Evolutionary conservation across 257 asterid species (phyloP), one percentile per base, ranked within the genome.

Genomic region (Leptodermis oblonga): DNA sequence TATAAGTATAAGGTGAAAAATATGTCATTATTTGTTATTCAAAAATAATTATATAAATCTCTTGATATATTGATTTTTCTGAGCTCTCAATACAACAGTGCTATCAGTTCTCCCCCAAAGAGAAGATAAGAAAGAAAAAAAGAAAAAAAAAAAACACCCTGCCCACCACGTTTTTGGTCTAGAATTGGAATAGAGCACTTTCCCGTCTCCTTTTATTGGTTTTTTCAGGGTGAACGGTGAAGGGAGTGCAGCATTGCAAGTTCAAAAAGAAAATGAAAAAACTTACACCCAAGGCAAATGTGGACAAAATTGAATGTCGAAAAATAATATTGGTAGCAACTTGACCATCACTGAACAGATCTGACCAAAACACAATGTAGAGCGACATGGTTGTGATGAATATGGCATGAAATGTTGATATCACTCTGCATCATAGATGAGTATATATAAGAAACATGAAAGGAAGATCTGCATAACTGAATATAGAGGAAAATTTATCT

Each of bases 361-460:
- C 89, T 11, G 96, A 85, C 86, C 86, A 82, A 56, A 85, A 80
- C 28, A 77, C 84, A 18, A 90, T 80, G 83, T 82, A 86, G 23
- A 88, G 66, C 9, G 97, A 82, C 82, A 83, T 69, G 9, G 80
- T 53, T 7, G 89, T 68, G 54, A 88, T 76, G 74, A 82, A 86
- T 42, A 88, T 69, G 28, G 96, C 94, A 70, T 90, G 97, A 73
- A 84, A 37, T 0, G 92, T 88, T 26, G 97, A 90, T 73, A 90
- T 86, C 60, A 80, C 83, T 60, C 96, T 90, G 91, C 88, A 83
- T 31, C 56, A 68, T 18, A 59, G 66, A 41, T 5, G 54, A 51
- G 25, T 55, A 45, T 53, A 9, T 2, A 69, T 62, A 31, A 74
- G 69, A 62, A 62, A 68, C 42, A 42, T 58, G 56, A 12, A 70